phyloP scores from a whole-genome alignment of 345 rosid species.

The Melaleuca alternifolia region DNA sequence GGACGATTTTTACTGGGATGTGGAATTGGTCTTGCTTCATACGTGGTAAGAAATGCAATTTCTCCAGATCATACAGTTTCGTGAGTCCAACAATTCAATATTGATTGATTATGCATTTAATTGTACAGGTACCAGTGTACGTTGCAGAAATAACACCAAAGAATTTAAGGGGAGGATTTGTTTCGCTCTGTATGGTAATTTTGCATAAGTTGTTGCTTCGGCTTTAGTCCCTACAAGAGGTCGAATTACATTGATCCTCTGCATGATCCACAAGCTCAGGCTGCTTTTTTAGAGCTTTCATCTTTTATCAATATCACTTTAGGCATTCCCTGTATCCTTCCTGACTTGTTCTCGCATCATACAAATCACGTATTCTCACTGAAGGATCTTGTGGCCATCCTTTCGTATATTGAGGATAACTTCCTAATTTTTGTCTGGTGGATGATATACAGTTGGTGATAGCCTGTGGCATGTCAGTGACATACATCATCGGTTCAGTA shows the following conservation, averaged over 20 bases:
- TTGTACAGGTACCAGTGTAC: slow-evolving; percentile 25
- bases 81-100: background rate
- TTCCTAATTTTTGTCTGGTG: background rate
- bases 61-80: background rate
- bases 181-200: slow-evolving; percentile 10
- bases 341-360: background rate
- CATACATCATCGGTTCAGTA: slow-evolving; percentile 13
- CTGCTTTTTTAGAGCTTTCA: background rate
- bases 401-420: background rate
- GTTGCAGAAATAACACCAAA: slow-evolving; percentile 36
- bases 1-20: slow-evolving; percentile 34
- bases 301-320: background rate
- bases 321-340: background rate
- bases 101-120: background rate
- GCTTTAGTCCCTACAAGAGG: background rate
- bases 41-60: slow-evolving; percentile 22
- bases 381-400: background rate
- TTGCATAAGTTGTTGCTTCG: background rate
- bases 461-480: slow-evolving; percentile 13
- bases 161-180: slow-evolving; percentile 16
- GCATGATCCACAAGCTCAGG: background rate
- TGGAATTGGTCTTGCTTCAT: slow-evolving; percentile 31
- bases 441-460: slow-evolving; percentile 4
- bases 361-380: background rate
- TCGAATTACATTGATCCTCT: background rate